Percentiles rank a stretch among this genome's conserved stretches.
These are phyloP conservation scores for Nemania diffusa DNA, from an alignment of 2,329 filamentous ascomycete species.

Conservation along the genomic window DNA sequence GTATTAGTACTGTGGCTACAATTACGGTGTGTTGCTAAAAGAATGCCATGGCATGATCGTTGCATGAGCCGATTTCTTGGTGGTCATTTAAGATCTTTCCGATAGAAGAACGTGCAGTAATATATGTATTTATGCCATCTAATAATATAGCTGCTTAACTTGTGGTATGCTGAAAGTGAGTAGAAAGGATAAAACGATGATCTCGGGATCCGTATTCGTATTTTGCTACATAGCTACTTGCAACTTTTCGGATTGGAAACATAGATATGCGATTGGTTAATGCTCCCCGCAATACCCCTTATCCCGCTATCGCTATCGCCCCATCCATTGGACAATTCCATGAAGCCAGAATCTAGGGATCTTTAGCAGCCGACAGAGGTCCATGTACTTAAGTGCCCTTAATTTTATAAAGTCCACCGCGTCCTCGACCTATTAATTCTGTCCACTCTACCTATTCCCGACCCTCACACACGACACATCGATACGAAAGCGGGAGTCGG, in stretches of 20 bases:
- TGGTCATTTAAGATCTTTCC: background rate
- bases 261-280: conserved; percentile 30
- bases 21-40: background rate
- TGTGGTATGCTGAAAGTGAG: background rate
- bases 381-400: conserved; percentile 13
- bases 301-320: conserved; percentile 23
- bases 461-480: conserved; percentile 13
- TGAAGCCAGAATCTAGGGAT: background rate
- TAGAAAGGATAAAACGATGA: conserved; percentile 29
- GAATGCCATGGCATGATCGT: conserved; percentile 24
- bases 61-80: conserved; percentile 16
- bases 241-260: conserved; percentile 27
- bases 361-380: background rate
- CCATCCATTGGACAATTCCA: conserved; percentile 35
- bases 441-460: conserved; percentile 8
- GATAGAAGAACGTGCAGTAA: background rate
- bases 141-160: background rate
- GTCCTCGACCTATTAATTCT: conserved; percentile 15
- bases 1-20: background rate
- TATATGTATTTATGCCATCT: background rate
- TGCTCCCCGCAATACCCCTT: conserved; percentile 30
- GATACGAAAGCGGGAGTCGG: conserved; percentile 11
- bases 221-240: conserved; percentile 13
- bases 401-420: conserved; percentile 33
- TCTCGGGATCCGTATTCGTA: conserved; percentile 38